Evolutionary conservation across 805 yeast genomes (phyloP).

Genomic region (Starmerella stigmatis): DNA sequence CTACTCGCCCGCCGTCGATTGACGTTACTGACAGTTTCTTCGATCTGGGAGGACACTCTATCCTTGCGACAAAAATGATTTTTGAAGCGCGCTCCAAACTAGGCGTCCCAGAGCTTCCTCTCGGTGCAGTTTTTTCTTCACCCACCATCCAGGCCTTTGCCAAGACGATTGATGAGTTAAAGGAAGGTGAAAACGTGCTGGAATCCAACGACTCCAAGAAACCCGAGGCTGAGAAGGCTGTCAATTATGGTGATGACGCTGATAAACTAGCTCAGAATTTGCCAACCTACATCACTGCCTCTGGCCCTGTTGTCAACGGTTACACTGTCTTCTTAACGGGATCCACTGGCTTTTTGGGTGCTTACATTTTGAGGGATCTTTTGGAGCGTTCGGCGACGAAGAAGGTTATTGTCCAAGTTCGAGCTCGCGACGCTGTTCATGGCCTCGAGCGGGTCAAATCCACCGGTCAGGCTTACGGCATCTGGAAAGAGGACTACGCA

Average conservation of each 20-base stretch:
- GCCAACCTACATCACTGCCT: constrained; percentile 41
- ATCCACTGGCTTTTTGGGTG: constrained; percentile 91
- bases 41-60: constrained; percentile 96
- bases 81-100: constrained; percentile 75
- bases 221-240: constrained; percentile 19
- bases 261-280: constrained; percentile 36
- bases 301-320: constrained; percentile 31
- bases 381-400: constrained; percentile 50
- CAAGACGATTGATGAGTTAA: constrained; percentile 50
- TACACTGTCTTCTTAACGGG: constrained; percentile 80
- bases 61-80: constrained; percentile 92
- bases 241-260: constrained; percentile 68
- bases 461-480: constrained; percentile 73
- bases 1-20: constrained; percentile 70
- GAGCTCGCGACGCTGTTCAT: constrained; percentile 58
- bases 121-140: constrained; percentile 78
- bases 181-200: constrained; percentile 33
- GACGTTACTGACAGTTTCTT: constrained; percentile 81
- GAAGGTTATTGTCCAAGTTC: constrained; percentile 70
- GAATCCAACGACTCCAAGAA: constrained; percentile 27
- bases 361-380: constrained; percentile 72
- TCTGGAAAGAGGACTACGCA: constrained; percentile 56
- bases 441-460: constrained; percentile 68
- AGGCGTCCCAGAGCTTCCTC: constrained; percentile 63
- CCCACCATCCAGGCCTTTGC: constrained; percentile 82